Percentiles rank a stretch among this genome's conserved stretches.
Conservation (phyloP, 441 rosid species). For the Erodium trifolium region DNA sequence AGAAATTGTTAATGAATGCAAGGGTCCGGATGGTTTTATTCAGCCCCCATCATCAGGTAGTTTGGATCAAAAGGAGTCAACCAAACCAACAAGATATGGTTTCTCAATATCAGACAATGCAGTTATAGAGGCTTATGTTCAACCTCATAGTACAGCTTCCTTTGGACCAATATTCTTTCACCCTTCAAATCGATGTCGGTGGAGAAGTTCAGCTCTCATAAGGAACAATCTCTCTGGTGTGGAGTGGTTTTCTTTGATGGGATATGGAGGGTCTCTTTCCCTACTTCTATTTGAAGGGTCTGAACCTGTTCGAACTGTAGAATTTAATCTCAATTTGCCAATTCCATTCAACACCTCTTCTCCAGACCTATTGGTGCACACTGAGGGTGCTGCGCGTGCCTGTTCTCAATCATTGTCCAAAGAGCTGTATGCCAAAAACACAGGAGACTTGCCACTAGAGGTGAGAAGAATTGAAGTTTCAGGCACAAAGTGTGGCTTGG, state of each 20-base stretch:
- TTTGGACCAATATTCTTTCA: slow-evolving; percentile 60
- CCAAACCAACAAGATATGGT: slow-evolving; percentile 29
- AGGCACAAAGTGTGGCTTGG: slow-evolving; percentile 42
- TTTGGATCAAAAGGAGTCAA: slow-evolving; percentile 22
- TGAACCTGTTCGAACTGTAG: slow-evolving; percentile 42
- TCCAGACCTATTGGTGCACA: slow-evolving; percentile 24
- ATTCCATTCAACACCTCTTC: slow-evolving; percentile 36
- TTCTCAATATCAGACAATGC: slow-evolving; percentile 49
- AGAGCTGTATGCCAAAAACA: slow-evolving; percentile 56
- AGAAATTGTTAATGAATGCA: slow-evolving; percentile 52
- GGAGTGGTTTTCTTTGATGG: slow-evolving; percentile 66
- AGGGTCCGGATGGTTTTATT: slow-evolving; percentile 27
- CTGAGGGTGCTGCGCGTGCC: slow-evolving; percentile 27
- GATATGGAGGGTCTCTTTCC: slow-evolving; percentile 51
- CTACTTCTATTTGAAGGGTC: slow-evolving; percentile 47
- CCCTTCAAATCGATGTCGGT: slow-evolving; percentile 52
- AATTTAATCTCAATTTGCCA: slow-evolving; percentile 38
- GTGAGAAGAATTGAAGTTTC: slow-evolving; percentile 51
- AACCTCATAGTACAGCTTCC: slow-evolving; percentile 43
- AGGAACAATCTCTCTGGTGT: slow-evolving; percentile 72
- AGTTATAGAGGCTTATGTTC: slow-evolving; percentile 47
- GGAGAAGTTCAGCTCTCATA: slow-evolving; percentile 62
- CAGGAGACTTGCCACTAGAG: slow-evolving; percentile 58
- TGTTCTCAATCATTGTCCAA: slow-evolving; percentile 49
- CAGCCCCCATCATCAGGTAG: slow-evolving; percentile 25